These are phyloP conservation scores for Decorospora gaudefroyi DNA, from an alignment of 2,329 filamentous ascomycete species.

Conservation along the genomic window DNA sequence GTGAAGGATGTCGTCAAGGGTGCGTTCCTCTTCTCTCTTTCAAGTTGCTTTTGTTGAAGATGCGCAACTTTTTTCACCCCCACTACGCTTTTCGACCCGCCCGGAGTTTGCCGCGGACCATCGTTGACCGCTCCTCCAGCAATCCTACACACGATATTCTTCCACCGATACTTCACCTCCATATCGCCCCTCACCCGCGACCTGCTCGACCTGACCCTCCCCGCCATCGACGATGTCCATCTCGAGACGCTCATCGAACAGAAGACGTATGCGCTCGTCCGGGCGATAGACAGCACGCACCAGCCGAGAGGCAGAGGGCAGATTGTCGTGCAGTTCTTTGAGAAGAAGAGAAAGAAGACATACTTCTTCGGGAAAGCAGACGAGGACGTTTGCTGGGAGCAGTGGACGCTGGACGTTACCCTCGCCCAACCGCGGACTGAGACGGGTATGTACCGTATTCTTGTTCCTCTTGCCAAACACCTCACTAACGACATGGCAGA, in stretches of 20 bases:
- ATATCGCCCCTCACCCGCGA: constrained; percentile 82
- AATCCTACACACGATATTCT: constrained; percentile 96
- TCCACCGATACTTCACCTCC: constrained; percentile 94
- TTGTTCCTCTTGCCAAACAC: not conserved
- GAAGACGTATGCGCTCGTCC: constrained; percentile 76
- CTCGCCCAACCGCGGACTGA: constrained; percentile 88
- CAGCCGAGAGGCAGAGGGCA: constrained; percentile 69
- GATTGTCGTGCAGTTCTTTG: constrained; percentile 89
- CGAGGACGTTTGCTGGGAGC: constrained; percentile 96
- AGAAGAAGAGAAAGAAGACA: constrained; percentile 82
- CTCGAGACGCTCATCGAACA: constrained; percentile 93
- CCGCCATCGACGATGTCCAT: constrained; percentile 86
- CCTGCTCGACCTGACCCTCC: constrained; percentile 86
- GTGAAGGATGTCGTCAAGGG: constrained; percentile 94
- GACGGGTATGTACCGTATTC: constrained; percentile 63
- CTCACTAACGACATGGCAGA: constrained; percentile 59
- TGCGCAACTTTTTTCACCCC: constrained; percentile 8
- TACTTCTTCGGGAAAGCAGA: constrained; percentile 75
- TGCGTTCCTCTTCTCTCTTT: constrained; percentile 48
- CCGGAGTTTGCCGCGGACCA: constrained; percentile 8
- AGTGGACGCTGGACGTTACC: constrained; percentile 93
- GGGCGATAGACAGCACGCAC: constrained; percentile 68
- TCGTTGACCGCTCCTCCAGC: constrained; percentile 56
- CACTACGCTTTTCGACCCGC: constrained; percentile 15
- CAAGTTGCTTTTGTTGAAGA: constrained; percentile 4